Percentiles rank a stretch among this genome's conserved stretches.
Evolutionary conservation across 352 stramenopile genomes (phyloP).

Genomic region (Globisporangium alternatum): DNA sequence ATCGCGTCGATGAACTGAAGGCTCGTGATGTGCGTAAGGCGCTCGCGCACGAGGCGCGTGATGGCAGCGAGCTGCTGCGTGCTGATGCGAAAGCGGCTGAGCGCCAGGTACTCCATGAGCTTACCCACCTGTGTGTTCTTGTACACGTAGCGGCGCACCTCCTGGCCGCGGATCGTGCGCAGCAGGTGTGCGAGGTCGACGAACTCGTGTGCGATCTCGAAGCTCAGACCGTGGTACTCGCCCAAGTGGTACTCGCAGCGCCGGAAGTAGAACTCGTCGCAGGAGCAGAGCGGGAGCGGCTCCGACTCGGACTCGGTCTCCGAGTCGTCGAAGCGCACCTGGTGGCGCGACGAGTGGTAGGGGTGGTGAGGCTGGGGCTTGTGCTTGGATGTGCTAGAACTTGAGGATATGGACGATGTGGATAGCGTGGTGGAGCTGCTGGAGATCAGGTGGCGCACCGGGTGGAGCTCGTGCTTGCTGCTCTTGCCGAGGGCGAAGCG

Average conservation of each 20-base stretch:
- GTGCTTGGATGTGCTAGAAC: not conserved
- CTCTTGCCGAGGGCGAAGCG: slow-evolving; percentile 20
- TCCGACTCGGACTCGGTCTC: slow-evolving; percentile 54
- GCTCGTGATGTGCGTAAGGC: slow-evolving; percentile 41
- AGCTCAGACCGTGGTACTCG: slow-evolving; percentile 50
- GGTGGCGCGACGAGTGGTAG: not conserved
- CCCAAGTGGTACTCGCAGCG: slow-evolving; percentile 45
- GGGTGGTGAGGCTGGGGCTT: slow-evolving; percentile 5
- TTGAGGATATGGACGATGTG: not conserved
- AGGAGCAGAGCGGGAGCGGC: slow-evolving; percentile 45
- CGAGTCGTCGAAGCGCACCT: slow-evolving; percentile 26
- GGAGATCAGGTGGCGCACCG: slow-evolving; percentile 1
- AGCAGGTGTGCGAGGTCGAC: slow-evolving; percentile 47
- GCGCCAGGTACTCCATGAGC: slow-evolving; percentile 53
- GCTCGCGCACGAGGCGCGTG: slow-evolving; percentile 34
- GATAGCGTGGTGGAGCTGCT: slow-evolving; percentile 1
- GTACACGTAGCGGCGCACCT: slow-evolving; percentile 48
- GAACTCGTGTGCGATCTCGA: slow-evolving; percentile 50
- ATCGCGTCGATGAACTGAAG: slow-evolving; percentile 46
- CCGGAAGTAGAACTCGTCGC: slow-evolving; percentile 41
- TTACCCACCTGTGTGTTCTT: slow-evolving; percentile 52
- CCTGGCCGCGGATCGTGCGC: slow-evolving; percentile 43
- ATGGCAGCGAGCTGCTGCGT: slow-evolving; percentile 43
- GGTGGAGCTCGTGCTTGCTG: slow-evolving; percentile 8
- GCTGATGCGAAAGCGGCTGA: slow-evolving; percentile 44